A percentile compares a stretch with the other conserved stretches of the same genome.
phyloP scores from a whole-genome alignment of 345 rosid genomes.

The Kandelia obovata region DNA sequence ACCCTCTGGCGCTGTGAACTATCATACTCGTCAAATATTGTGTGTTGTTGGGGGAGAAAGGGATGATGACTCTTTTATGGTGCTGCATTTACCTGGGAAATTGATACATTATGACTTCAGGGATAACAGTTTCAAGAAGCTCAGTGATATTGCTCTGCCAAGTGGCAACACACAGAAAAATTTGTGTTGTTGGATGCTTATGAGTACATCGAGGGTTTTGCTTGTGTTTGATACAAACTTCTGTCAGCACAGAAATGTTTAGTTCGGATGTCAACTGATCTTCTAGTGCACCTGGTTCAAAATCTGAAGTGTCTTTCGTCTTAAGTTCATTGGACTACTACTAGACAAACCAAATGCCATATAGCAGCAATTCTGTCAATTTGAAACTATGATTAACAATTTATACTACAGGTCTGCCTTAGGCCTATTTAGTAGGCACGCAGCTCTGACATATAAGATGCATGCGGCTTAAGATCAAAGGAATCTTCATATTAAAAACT shows the following conservation, averaged over 20 bases:
- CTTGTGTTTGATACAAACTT: slow-evolving; percentile 14
- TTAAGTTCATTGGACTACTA: no score
- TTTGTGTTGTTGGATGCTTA: slow-evolving; percentile 9
- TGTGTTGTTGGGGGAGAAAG: slow-evolving; percentile 27
- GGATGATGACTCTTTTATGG: slow-evolving; percentile 25
- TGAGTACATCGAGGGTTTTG: slow-evolving; percentile 17
- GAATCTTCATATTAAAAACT: neutral
- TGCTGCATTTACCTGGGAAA: slow-evolving; percentile 30
- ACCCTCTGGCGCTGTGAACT: slow-evolving; percentile 4
- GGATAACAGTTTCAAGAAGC: slow-evolving; percentile 25
- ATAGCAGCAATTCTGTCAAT: no score
- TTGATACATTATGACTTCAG: slow-evolving; percentile 29
- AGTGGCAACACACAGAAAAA: neutral
- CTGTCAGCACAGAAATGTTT: neutral
- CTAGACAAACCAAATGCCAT: no score
- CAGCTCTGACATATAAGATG: neutral
- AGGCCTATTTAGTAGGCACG: neutral
- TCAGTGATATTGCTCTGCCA: slow-evolving; percentile 18
- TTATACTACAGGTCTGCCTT: neutral
- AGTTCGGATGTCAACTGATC: neutral
- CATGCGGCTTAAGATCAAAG: neutral
- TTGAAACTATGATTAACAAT: no score
- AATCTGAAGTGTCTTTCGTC: neutral
- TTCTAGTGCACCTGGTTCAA: no score
- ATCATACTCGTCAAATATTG: slow-evolving; percentile 18